These are phyloP conservation scores for Rhytidiadelphus loreus DNA, from an alignment of 225 moss, liverwort and hornwort genomes.

Conservation along the genomic window DNA sequence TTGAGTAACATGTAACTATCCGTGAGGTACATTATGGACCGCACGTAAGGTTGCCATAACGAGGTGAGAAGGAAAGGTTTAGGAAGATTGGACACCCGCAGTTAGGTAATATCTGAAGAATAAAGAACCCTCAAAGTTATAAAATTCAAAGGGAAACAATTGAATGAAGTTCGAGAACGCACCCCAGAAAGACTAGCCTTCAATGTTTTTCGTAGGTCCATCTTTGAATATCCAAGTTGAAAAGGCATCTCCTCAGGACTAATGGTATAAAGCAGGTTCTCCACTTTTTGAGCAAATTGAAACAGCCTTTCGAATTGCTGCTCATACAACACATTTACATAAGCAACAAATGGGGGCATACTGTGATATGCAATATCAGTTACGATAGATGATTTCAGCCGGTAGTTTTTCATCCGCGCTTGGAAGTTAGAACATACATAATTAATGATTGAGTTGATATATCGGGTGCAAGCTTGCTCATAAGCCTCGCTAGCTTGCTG, in stretches of 20 bases:
- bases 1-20: not conserved
- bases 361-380: not conserved
- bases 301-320: constrained; percentile 99
- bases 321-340: constrained; percentile 10
- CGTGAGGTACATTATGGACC: not conserved
- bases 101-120: not conserved
- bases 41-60: not conserved
- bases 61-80: not conserved
- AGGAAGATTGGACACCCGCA: not conserved
- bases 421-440: constrained; percentile 46
- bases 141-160: not conserved
- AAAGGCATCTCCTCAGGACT: constrained; percentile 88
- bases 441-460: constrained; percentile 87
- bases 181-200: constrained; percentile 86
- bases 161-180: constrained; percentile 1
- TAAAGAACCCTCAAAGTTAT: not conserved
- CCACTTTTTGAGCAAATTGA: constrained; percentile 85
- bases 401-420: not conserved
- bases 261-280: constrained; percentile 86
- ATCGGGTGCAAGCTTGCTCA: constrained; percentile 96
- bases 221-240: constrained; percentile 79
- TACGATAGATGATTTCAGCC: not conserved
- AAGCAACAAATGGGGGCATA: not conserved
- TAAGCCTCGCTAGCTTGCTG: constrained; percentile 97
- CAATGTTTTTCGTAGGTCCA: constrained; percentile 85